Conservation (phyloP, 2,329 filamentous ascomycete species). For the Microcyclospora tardicrescens region DNA sequence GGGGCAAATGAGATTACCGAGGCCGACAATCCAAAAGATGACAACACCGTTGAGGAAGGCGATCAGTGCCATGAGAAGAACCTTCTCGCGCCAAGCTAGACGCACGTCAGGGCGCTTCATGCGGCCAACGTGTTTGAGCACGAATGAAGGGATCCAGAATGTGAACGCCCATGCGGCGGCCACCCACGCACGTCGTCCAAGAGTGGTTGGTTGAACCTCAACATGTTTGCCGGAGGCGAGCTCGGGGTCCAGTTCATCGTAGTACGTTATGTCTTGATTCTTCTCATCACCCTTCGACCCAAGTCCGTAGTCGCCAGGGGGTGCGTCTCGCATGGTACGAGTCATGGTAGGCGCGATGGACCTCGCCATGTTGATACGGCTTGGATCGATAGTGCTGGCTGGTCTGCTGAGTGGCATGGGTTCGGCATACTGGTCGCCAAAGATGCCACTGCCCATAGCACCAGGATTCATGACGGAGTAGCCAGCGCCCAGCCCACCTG, state of each 20-base stretch:
- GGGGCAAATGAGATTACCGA: conserved; percentile 76
- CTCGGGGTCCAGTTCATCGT: conserved; percentile 64
- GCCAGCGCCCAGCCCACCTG: conserved; percentile 53
- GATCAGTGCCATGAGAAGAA: conserved; percentile 72
- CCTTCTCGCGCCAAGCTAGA: conserved; percentile 93
- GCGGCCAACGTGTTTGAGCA: conserved; percentile 68
- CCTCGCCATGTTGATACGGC: conserved; percentile 28
- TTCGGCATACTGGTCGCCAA: conserved; percentile 26
- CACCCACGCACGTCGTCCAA: conserved; percentile 64
- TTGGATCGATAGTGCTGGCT: conserved; percentile 21
- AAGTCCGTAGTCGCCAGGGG: conserved; percentile 73
- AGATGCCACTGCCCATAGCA: conserved; percentile 27
- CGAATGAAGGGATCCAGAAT: conserved; percentile 84
- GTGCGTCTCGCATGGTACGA: conserved; percentile 37
- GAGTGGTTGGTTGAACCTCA: conserved; percentile 52
- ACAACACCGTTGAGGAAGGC: conserved; percentile 66
- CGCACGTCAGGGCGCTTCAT: conserved; percentile 97
- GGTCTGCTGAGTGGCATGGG: conserved; percentile 42
- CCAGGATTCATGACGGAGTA: conserved; percentile 51
- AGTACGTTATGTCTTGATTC: conserved; percentile 57
- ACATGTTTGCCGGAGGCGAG: conserved; percentile 65
- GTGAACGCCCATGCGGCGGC: conserved; percentile 72
- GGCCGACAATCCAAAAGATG: conserved; percentile 83
- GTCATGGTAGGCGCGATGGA: conserved; percentile 46
- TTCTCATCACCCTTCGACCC: conserved; percentile 72